A percentile compares a stretch with the other conserved stretches of the same genome.
These are phyloP conservation scores for Rhizophora mangle DNA, from an alignment of 345 rosid species.

Conservation along the genomic window DNA sequence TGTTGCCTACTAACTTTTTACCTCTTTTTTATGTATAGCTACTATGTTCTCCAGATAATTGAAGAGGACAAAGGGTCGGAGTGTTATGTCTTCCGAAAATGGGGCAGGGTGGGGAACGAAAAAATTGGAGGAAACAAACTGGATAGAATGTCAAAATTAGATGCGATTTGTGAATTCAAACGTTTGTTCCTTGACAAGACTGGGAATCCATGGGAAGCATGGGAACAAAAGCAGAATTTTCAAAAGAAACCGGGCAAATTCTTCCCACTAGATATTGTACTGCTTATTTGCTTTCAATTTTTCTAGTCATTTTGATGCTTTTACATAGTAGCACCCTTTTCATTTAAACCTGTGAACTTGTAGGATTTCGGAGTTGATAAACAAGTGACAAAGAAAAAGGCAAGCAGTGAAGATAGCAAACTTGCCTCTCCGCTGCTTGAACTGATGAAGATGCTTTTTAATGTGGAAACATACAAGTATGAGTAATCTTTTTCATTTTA, in stretches of 20 bases:
- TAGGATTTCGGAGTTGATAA: slow-evolving; percentile 93
- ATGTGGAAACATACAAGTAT: slow-evolving; percentile 88
- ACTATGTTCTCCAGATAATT: slow-evolving; percentile 86
- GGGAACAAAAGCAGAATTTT: slow-evolving; percentile 77
- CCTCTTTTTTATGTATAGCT: slow-evolving; percentile 45
- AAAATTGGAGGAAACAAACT: slow-evolving; percentile 80
- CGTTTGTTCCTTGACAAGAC: slow-evolving; percentile 84
- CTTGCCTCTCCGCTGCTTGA: slow-evolving; percentile 71
- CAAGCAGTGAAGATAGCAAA: slow-evolving; percentile 42
- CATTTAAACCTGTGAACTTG: slow-evolving; percentile 12
- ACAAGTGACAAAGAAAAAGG: slow-evolving; percentile 43
- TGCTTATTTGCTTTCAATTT: slow-evolving; percentile 13
- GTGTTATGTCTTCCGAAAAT: slow-evolving; percentile 80
- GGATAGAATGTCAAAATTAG: slow-evolving; percentile 73
- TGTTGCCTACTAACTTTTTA: slow-evolving; percentile 17
- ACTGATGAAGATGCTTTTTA: slow-evolving; percentile 85
- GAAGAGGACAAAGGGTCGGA: slow-evolving; percentile 80
- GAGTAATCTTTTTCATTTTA: slow-evolving; percentile 4
- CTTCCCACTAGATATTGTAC: slow-evolving; percentile 90
- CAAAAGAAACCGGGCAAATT: slow-evolving; percentile 83
- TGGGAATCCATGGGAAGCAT: slow-evolving; percentile 85
- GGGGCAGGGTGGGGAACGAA: slow-evolving; percentile 94
- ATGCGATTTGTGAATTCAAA: slow-evolving; percentile 62
- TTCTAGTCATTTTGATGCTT: neutral
- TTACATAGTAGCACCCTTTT: neutral